phyloP scores from a whole-genome alignment of 2,329 filamentous ascomycete species.

The Fusarium sulawesiense region DNA sequence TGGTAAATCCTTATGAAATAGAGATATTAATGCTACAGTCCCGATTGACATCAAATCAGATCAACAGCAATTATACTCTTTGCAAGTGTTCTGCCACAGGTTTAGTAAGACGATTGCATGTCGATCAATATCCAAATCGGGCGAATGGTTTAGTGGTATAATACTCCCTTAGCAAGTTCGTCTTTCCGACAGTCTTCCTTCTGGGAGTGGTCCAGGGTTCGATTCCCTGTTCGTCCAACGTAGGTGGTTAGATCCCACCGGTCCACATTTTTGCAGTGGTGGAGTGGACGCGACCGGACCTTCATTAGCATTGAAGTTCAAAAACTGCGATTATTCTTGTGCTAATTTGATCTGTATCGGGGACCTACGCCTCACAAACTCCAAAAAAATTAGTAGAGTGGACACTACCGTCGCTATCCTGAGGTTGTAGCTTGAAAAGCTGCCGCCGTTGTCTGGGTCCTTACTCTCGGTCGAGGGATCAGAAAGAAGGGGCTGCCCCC shows the following conservation, averaged over 20 bases:
- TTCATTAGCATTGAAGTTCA: too few species aligned
- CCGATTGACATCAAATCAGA: not conserved
- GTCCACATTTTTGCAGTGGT: not conserved
- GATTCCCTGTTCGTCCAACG: not conserved
- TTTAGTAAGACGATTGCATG: not conserved
- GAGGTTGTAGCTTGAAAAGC: too few species aligned
- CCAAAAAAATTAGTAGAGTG: too few species aligned
- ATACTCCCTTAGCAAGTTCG: not conserved
- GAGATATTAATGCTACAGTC: not conserved
- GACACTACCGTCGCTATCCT: too few species aligned
- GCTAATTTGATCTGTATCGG: too few species aligned
- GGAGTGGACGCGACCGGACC: too few species aligned
- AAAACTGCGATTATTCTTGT: too few species aligned
- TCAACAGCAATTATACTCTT: rapidly evolving
- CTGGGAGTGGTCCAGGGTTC: not conserved
- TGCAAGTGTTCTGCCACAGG: not conserved
- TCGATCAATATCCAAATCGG: not conserved
- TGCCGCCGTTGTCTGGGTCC: too few species aligned
- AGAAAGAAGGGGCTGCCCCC: too few species aligned
- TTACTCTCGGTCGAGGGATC: too few species aligned
- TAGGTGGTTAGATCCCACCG: not conserved
- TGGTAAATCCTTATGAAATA: not conserved
- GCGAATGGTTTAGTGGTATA: not conserved
- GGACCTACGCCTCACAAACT: too few species aligned
- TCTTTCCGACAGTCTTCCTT: not conserved